Conservation (phyloP, 345 rosid genomes). For the Bruguiera gymnorhiza region DNA sequence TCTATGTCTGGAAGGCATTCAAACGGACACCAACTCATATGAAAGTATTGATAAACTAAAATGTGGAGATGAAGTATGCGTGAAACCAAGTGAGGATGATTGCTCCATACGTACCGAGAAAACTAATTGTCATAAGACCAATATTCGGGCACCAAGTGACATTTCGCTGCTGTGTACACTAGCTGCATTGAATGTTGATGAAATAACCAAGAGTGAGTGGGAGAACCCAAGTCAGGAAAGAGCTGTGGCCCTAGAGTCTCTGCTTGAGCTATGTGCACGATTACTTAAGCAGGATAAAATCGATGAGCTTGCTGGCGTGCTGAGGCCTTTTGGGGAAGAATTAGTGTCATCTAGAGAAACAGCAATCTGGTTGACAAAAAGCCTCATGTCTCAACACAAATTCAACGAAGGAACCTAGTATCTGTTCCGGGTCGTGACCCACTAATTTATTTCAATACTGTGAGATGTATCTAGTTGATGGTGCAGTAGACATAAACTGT, state of each 20-base stretch:
- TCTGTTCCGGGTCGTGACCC: constrained; percentile 10
- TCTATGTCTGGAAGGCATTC: constrained; percentile 29
- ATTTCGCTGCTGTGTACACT: constrained; percentile 53
- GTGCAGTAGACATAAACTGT: constrained; percentile 12
- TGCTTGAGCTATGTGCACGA: constrained; percentile 86
- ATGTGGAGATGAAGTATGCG: constrained; percentile 20
- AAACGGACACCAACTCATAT: constrained; percentile 27
- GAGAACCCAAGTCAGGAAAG: constrained; percentile 69
- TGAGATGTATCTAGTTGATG: not conserved
- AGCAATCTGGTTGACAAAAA: constrained; percentile 92
- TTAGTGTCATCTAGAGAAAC: constrained; percentile 91
- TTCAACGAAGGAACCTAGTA: constrained; percentile 48
- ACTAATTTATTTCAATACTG: constrained; percentile 27
- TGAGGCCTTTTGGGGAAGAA: constrained; percentile 91
- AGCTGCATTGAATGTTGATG: constrained; percentile 44
- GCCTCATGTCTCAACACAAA: constrained; percentile 81
- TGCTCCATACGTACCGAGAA: constrained; percentile 30
- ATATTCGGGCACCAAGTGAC: constrained; percentile 37
- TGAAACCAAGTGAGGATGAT: constrained; percentile 25
- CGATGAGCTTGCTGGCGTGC: constrained; percentile 84
- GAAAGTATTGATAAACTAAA: constrained; percentile 25
- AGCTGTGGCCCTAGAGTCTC: constrained; percentile 86
- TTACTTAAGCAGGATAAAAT: constrained; percentile 81
- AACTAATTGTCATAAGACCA: constrained; percentile 29
- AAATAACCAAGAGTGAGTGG: constrained; percentile 37